Evolutionary conservation across 164 flowering plant species (phyloP).

Genomic region (Santalum album): DNA sequence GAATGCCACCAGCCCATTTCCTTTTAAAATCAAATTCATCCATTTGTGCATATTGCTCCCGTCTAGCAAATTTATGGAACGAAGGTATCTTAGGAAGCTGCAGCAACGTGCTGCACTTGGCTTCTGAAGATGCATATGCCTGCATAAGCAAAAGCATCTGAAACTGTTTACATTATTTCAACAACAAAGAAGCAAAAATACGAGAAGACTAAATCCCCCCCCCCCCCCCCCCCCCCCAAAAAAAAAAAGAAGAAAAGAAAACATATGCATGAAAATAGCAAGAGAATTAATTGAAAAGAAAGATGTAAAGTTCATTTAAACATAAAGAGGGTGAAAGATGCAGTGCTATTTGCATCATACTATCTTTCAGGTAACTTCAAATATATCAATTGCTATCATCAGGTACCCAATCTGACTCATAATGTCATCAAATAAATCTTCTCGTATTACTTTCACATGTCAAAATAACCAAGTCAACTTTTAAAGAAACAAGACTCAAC

Average conservation of each 20-base stretch:
- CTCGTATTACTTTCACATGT: no score
- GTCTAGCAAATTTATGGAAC: conserved; percentile 90
- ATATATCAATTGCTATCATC: not conserved
- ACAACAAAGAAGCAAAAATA: no score
- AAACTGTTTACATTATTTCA: not conserved
- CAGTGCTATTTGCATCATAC: not conserved
- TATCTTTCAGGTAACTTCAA: not conserved
- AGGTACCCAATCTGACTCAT: no score
- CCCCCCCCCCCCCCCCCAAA: no score
- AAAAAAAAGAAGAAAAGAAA: not conserved
- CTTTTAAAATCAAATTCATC: conserved; percentile 66
- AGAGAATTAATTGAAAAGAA: not conserved
- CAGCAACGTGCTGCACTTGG: conserved; percentile 33
- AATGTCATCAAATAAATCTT: no score
- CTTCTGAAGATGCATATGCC: conserved; percentile 86
- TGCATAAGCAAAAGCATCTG: conserved; percentile 24
- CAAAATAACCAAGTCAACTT: no score
- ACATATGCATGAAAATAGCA: not conserved
- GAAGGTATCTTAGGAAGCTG: conserved; percentile 97
- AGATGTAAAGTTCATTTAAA: not conserved
- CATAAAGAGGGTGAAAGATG: not conserved
- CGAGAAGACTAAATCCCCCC: no score
- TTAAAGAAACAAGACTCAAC: no score
- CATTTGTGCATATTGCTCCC: conserved; percentile 78
- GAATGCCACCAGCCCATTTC: conserved; percentile 64